A percentile compares a stretch with the other conserved stretches of the same genome.
Conservation (phyloP, 371 early-diverging fungal genomes). For the Mucor circinelloides region DNA sequence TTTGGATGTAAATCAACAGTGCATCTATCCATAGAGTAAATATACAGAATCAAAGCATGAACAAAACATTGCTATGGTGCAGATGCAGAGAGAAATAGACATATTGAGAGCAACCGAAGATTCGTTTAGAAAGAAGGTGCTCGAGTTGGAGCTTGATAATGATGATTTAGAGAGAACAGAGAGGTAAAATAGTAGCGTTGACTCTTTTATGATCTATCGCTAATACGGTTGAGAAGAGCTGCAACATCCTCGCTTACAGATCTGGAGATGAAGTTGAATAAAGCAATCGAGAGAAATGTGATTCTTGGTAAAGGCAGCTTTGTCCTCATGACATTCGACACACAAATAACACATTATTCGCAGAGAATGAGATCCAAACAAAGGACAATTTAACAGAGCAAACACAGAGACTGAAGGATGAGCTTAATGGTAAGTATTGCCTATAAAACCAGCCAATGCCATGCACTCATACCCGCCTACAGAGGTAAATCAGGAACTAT, state of each 20-base stretch:
- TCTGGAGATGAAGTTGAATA: constrained; percentile 71
- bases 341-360: not conserved
- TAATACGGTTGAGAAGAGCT: constrained; percentile 44
- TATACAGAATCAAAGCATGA: constrained; percentile 56
- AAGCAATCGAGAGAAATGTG: constrained; percentile 70
- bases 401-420: constrained; percentile 80
- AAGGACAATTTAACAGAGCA: constrained; percentile 73
- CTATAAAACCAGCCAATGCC: not conserved
- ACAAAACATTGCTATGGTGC: constrained; percentile 63
- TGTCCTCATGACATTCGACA: not conserved
- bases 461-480: not conserved
- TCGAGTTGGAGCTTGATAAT: constrained; percentile 79
- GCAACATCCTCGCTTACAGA: constrained; percentile 73
- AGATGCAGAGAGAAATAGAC: constrained; percentile 79
- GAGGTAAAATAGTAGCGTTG: not conserved
- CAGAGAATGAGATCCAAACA: constrained; percentile 65
- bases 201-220: not conserved
- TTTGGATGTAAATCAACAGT: not conserved
- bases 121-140: constrained; percentile 69
- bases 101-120: constrained; percentile 72
- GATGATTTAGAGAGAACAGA: constrained; percentile 63
- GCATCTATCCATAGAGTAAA: constrained; percentile 31
- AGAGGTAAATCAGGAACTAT: constrained; percentile 64
- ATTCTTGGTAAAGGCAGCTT: constrained; percentile 42
- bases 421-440: constrained; percentile 58